Percentiles rank a stretch among this genome's conserved stretches.
These are phyloP conservation scores for Pichia gijzeniarum DNA, from an alignment of 805 yeast species.

Conservation along the genomic window DNA sequence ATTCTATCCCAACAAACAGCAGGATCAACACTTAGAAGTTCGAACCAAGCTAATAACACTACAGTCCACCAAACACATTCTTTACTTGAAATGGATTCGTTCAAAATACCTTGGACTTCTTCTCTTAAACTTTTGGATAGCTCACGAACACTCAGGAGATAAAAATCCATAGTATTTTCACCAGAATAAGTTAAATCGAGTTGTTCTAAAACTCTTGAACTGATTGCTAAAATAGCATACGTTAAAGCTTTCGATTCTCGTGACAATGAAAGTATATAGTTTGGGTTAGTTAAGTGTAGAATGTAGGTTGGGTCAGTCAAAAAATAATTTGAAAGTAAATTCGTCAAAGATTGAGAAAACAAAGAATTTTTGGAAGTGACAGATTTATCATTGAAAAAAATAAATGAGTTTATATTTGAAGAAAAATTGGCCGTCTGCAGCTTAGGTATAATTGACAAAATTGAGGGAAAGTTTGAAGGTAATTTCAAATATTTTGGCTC, in stretches of 20 bases:
- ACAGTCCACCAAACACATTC: constrained; percentile 30
- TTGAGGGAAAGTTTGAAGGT: constrained; percentile 9
- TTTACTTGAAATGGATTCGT: neutral
- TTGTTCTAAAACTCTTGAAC: constrained; percentile 26
- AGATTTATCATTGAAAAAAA: constrained; percentile 12
- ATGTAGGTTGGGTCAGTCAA: constrained; percentile 11
- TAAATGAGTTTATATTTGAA: constrained; percentile 8
- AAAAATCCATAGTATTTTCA: constrained; percentile 25
- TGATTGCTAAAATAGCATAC: constrained; percentile 25
- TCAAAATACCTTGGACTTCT: constrained; percentile 22
- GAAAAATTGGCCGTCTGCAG: constrained; percentile 7
- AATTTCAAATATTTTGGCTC: constrained; percentile 8
- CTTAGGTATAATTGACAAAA: constrained; percentile 10
- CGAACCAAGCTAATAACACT: constrained; percentile 37
- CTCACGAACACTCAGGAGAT: constrained; percentile 26
- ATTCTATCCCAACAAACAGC: constrained; percentile 35
- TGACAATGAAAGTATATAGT: constrained; percentile 32
- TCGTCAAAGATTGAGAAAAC: constrained; percentile 8
- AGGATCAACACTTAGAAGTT: constrained; percentile 33
- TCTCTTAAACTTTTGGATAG: constrained; percentile 32
- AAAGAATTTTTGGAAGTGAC: constrained; percentile 2
- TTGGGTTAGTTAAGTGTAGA: constrained; percentile 9
- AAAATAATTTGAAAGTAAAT: constrained; percentile 10
- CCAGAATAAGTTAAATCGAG: constrained; percentile 17
- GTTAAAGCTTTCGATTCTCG: constrained; percentile 27